Conservation (phyloP, 2,329 filamentous ascomycete species). For the Pseudocercospora vitis region DNA sequence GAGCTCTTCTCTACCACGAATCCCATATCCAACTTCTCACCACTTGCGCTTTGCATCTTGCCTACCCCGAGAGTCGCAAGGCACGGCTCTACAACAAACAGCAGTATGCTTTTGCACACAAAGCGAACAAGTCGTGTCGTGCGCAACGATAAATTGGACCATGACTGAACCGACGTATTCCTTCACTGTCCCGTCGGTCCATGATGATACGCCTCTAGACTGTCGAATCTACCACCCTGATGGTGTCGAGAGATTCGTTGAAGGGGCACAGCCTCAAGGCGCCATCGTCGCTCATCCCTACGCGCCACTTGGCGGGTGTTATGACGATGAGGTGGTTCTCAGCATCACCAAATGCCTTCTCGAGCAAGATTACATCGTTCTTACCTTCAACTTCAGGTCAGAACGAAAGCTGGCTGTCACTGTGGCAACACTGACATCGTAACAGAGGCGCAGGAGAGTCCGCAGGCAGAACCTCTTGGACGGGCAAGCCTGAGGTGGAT, state of each 20-base stretch:
- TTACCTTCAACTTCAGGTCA: conserved; percentile 90
- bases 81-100: too few relatives aligned
- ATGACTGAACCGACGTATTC: conserved; percentile 32
- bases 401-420: conserved; percentile 14
- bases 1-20: too few relatives aligned
- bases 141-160: too few relatives aligned
- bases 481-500: conserved; percentile 71
- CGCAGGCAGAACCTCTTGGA: conserved; percentile 82
- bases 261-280: conserved; percentile 34
- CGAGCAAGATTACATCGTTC: conserved; percentile 70
- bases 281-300: conserved; percentile 87
- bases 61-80: too few relatives aligned
- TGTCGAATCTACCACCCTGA: conserved; percentile 74
- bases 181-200: conserved; percentile 80
- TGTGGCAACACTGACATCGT: conserved; percentile 17
- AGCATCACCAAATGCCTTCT: conserved; percentile 64
- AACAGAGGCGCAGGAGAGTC: conserved; percentile 73
- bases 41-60: too few relatives aligned
- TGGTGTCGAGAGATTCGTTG: background rate
- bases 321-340: conserved; percentile 78
- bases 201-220: conserved; percentile 73
- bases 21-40: too few relatives aligned
- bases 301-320: conserved; percentile 79
- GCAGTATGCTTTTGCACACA: too few relatives aligned
- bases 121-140: too few relatives aligned